Conservation (phyloP, 2,329 filamentous ascomycete species). For the Helminthosporium solani region DNA sequence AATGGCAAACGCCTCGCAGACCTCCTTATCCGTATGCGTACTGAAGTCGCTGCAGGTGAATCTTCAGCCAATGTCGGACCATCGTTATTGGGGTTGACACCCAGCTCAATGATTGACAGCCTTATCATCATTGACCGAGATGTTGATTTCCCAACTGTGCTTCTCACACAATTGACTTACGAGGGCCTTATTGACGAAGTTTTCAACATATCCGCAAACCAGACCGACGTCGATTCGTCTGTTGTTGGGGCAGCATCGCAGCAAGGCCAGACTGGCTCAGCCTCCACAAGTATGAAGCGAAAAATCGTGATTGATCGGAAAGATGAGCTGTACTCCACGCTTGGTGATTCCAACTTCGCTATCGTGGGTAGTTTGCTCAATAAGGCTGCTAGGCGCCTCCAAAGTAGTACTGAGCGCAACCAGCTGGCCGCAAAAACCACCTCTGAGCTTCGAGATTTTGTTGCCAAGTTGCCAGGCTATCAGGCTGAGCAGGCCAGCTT, state of each 20-base stretch:
- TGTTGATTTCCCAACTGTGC: conserved; percentile 85
- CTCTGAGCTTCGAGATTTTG: conserved; percentile 89
- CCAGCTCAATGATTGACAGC: conserved; percentile 85
- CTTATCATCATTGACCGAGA: conserved; percentile 94
- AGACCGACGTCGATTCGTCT: conserved; percentile 87
- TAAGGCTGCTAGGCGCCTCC: conserved; percentile 82
- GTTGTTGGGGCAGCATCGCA: conserved; percentile 70
- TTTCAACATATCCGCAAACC: conserved; percentile 88
- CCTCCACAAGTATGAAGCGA: conserved; percentile 65
- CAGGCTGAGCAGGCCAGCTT: conserved; percentile 91
- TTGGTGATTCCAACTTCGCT: conserved; percentile 92
- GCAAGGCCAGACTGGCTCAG: conserved; percentile 51
- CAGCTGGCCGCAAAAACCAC: conserved; percentile 80
- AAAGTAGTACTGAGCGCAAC: conserved; percentile 83
- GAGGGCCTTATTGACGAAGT: conserved; percentile 94
- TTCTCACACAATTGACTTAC: conserved; percentile 94
- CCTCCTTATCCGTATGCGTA: conserved; percentile 84
- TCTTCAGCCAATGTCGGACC: conserved; percentile 59
- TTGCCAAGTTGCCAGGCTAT: conserved; percentile 87
- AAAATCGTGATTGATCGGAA: conserved; percentile 87
- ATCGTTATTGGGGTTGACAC: conserved; percentile 67
- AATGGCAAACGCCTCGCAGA: conserved; percentile 88
- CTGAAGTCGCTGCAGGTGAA: conserved; percentile 80
- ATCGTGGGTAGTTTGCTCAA: conserved; percentile 88
- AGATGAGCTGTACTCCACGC: conserved; percentile 82